phyloP scores from a whole-genome alignment of 805 yeast genomes.

The Spathaspora arborariae region DNA sequence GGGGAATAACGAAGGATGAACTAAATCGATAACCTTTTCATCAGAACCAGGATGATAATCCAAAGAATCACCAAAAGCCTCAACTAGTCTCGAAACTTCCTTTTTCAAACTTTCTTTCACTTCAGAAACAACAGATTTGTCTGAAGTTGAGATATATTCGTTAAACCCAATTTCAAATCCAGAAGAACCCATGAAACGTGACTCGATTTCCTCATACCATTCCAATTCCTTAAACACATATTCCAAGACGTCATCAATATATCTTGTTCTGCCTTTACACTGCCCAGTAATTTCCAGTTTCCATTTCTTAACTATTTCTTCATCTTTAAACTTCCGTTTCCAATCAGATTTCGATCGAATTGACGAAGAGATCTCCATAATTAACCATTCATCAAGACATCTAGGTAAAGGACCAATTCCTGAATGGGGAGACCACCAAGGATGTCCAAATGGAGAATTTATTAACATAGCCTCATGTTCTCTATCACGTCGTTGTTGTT shows the following conservation, averaged over 20 bases:
- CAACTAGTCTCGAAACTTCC: slow-evolving; percentile 12
- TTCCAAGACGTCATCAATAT: slow-evolving; percentile 16
- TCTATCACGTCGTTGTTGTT: no score
- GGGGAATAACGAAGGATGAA: no score
- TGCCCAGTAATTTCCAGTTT: slow-evolving; percentile 14
- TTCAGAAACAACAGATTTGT: slow-evolving; percentile 10
- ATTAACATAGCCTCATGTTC: no score
- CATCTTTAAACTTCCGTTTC: slow-evolving; percentile 15
- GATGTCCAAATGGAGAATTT: slow-evolving; percentile 14
- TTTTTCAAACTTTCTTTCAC: slow-evolving; percentile 10
- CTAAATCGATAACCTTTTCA: no score
- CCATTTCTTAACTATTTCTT: slow-evolving; percentile 16
- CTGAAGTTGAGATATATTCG: slow-evolving; percentile 18
- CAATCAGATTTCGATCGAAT: slow-evolving; percentile 17
- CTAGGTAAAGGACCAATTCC: slow-evolving; percentile 11
- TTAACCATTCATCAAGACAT: slow-evolving; percentile 15
- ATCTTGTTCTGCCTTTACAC: slow-evolving; percentile 9
- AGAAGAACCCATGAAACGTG: neutral
- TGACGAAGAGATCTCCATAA: slow-evolving; percentile 13
- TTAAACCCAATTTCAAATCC: slow-evolving; percentile 16
- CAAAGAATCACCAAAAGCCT: no score
- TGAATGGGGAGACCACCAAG: slow-evolving; percentile 13
- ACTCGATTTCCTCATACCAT: slow-evolving; percentile 20
- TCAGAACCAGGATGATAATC: no score
- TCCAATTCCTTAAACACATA: slow-evolving; percentile 27